Percentiles rank a stretch among this genome's conserved stretches.
Evolutionary conservation across 257 asterid species (phyloP).

Genomic region (Thymus quinquecostatus): DNA sequence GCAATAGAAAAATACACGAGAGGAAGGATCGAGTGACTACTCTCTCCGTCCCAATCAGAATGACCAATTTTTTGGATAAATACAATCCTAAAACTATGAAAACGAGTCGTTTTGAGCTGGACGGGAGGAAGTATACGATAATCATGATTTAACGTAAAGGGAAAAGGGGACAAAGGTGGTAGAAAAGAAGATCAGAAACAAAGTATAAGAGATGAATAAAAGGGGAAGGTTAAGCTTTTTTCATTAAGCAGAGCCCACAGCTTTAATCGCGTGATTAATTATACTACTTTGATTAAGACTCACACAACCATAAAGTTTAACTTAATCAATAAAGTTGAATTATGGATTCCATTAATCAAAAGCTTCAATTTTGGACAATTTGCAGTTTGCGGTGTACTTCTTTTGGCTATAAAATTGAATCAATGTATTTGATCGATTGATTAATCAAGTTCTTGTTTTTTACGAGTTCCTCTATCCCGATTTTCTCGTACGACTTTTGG

Average conservation of each 20-base stretch:
- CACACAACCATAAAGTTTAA: conserved; percentile 26
- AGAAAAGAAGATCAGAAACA: conserved; percentile 17
- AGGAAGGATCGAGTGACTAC: too few relatives aligned
- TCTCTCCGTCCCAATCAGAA: too few relatives aligned
- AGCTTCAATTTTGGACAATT: background rate
- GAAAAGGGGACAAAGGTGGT: background rate
- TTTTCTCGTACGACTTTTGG: too few relatives aligned
- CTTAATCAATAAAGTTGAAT: background rate
- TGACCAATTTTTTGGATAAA: too few relatives aligned
- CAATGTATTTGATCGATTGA: background rate
- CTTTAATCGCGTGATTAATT: conserved; percentile 53
- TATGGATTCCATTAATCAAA: background rate
- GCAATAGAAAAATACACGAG: too few relatives aligned
- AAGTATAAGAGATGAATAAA: conserved; percentile 24
- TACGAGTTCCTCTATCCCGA: too few relatives aligned
- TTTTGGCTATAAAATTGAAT: background rate
- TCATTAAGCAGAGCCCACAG: conserved; percentile 30
- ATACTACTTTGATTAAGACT: conserved; percentile 33
- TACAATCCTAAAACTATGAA: too few relatives aligned
- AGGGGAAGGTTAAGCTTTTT: conserved; percentile 24
- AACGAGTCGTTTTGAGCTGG: too few relatives aligned
- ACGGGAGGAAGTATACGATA: too few relatives aligned
- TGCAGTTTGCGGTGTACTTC: background rate
- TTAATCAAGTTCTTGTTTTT: background rate
- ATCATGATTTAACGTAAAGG: background rate